Evolutionary conservation across 108 stramenopile species (phyloP), one percentile per base, ranked within the genome.

Genomic region (Pseudonitzschia delicatissima): DNA sequence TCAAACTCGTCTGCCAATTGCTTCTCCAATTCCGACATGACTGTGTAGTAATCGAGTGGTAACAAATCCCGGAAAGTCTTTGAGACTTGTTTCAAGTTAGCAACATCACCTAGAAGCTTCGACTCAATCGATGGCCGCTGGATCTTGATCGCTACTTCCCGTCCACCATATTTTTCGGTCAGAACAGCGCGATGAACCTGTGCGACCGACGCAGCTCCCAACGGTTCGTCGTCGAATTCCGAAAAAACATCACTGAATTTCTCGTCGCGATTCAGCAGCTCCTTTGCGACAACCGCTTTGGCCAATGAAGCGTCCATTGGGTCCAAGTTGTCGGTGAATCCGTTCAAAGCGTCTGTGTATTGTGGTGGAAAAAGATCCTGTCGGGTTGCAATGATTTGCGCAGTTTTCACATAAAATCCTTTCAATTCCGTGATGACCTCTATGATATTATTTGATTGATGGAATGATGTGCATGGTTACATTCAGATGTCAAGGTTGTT

Each of bases 381-480:
- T 50, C 94, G 80, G 2, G 83, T 76, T 0, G 91, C 83, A 28
- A 94, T 89, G 57, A 67, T 68, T 34, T 68, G 67, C 21, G 73
- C 73, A 25, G 95, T 96, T 75, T 98, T 98, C 66, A 96, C 95
- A 50, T 96, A 98, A 79, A 96, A 98, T 42, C 97, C 97, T 44
- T 95, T 93, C 33, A 98, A 86, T 0, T 88, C 78, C 0, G 87
- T 76, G 51, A 96, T 92, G 28, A 81, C 88, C 48, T 82, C 75
- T 55, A 2, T 51, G 13, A 0, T 73, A 2, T 11, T 15, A 2
- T 40, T 40, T 1, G 1, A 42, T 15, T 13, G 1, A 42, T 15
- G 15, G 13, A 42, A 0, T 42, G 15, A 2, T 15, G 11, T 42
- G 11, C 15, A 42, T 15, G 13, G 13, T 15, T 15, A 1, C 0